Evolutionary conservation across 176 grass and related monocot species (phyloP), one percentile per base, ranked within the genome.

Genomic region (Ensete ventricosum): DNA sequence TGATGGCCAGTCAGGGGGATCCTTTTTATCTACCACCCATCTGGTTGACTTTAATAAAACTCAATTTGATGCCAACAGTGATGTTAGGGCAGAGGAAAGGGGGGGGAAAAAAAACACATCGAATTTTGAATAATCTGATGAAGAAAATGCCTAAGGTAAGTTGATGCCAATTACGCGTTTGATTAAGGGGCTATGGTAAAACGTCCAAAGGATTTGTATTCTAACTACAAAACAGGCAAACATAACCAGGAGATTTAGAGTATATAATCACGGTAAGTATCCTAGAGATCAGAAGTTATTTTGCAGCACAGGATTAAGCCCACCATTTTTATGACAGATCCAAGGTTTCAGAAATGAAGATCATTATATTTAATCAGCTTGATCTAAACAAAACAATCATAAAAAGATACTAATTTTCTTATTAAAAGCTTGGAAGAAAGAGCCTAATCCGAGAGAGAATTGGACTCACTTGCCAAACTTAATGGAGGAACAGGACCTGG

Each of bases 401-500:
- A 43, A 6, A 43, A 43, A 43, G 34, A 43, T 43, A 43, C 34
- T 6, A 43, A 43, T 43, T 43, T 43, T 43, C 34, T 43, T 43
- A 43, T 43, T 6, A 43, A 43, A 43, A 43, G 34, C 34, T 43
- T 43, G 34, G 4, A 4, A 6, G 34, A 24, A 43, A 29, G 65
- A 26, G 43, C 13, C 0, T 50, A 8, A 20, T n/a, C 20, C 16
- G 14, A 25, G 20, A 50, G 48, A 70, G 8, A n/a, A 9, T 51
- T 50, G 9, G 6, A 70, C 67, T 82, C 74, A 94, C 95, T 88
- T 94, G 95, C 95, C 95, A 99, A 84, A 99, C 90, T 73, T 99
- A 90, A 81, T 94, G 86, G 21, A 99, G 90, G 81, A 94, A 99
- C 66, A 99, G 72, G 83, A 99, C 85, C 81, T 99, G 95, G 8